A percentile compares a stretch with the other conserved stretches of the same genome.
Evolutionary conservation across 306 rosid species (phyloP).

Genomic region (Senna tora): DNA sequence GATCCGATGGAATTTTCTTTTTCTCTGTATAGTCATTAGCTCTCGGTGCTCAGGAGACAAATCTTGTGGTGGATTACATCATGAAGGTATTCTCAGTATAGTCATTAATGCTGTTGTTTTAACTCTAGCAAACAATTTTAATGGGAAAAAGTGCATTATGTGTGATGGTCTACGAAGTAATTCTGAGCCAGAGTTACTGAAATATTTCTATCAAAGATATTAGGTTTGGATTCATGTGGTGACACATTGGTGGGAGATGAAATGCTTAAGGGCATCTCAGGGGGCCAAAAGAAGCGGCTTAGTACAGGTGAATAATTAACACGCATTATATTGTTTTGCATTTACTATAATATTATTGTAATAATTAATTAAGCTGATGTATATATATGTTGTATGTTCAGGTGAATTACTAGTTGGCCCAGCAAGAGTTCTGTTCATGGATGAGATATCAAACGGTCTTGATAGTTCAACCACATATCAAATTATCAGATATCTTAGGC

Average conservation of each 20-base stretch:
- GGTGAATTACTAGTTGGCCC: constrained; percentile 96
- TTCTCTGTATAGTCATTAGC: constrained; percentile 77
- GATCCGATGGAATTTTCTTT: constrained; percentile 30
- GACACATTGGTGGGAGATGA: constrained; percentile 99
- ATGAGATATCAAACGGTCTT: constrained; percentile 97
- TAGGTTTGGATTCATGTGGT: constrained; percentile 98
- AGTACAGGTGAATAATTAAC: constrained; percentile 71
- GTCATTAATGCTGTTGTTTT: constrained; percentile 16
- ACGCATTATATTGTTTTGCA: not conserved
- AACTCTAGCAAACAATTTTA: not conserved
- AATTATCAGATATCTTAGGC: constrained; percentile 86
- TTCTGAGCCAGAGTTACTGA: constrained; percentile 45
- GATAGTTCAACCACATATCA: constrained; percentile 96
- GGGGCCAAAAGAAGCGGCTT: constrained; percentile 98
- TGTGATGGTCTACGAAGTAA: not conserved
- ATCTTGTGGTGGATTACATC: constrained; percentile 88
- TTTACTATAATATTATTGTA: not conserved
- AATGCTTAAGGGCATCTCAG: constrained; percentile 98
- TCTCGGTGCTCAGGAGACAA: constrained; percentile 86
- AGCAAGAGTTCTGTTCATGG: constrained; percentile 97
- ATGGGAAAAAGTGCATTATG: not conserved
- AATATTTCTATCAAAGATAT: constrained; percentile 81
- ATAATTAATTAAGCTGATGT: not conserved
- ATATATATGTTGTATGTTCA: constrained; percentile 52
- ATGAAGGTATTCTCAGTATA: constrained; percentile 92